phyloP scores from a whole-genome alignment of 2,329 filamentous ascomycete genomes.

The Talaromyces piceae region DNA sequence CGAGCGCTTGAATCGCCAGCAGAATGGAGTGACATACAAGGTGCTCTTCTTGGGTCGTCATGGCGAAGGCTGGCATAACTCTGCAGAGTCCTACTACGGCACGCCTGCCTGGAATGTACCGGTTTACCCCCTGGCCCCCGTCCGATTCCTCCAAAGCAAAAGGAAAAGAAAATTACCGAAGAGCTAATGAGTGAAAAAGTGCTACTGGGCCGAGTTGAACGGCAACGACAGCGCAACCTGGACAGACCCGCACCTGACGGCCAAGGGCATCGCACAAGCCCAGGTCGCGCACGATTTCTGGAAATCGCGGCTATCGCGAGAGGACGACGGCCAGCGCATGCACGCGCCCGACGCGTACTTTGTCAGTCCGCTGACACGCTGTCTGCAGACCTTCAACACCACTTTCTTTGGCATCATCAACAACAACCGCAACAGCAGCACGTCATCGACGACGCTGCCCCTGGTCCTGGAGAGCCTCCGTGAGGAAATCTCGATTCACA shows the following conservation, averaged over 20 bases:
- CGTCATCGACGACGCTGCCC: slow-evolving; percentile 40
- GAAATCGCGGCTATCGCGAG: slow-evolving; percentile 39
- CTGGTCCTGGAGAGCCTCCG: slow-evolving; percentile 51
- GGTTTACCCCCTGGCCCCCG: slow-evolving; percentile 5
- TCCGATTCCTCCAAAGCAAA: background rate
- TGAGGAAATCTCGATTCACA: slow-evolving; percentile 53
- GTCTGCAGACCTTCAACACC: slow-evolving; percentile 48
- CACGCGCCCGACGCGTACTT: slow-evolving; percentile 49
- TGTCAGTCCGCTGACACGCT: slow-evolving; percentile 49
- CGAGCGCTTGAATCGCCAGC: slow-evolving; percentile 35
- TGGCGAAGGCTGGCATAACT: slow-evolving; percentile 55
- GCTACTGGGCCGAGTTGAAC: slow-evolving; percentile 51
- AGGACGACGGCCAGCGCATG: slow-evolving; percentile 40
- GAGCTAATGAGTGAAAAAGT: slow-evolving; percentile 23
- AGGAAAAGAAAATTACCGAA: background rate
- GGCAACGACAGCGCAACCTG: slow-evolving; percentile 50
- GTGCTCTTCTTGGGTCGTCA: slow-evolving; percentile 54
- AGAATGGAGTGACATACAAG: slow-evolving; percentile 42
- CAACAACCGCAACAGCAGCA: slow-evolving; percentile 27
- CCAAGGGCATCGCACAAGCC: slow-evolving; percentile 45
- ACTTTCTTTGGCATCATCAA: slow-evolving; percentile 41
- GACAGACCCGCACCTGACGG: slow-evolving; percentile 51
- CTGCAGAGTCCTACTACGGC: slow-evolving; percentile 51
- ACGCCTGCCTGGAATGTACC: slow-evolving; percentile 53
- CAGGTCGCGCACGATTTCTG: slow-evolving; percentile 39